Evolutionary conservation across 75 land plant species (phyloP).

Genomic region (Sequoia sempervirens): DNA sequence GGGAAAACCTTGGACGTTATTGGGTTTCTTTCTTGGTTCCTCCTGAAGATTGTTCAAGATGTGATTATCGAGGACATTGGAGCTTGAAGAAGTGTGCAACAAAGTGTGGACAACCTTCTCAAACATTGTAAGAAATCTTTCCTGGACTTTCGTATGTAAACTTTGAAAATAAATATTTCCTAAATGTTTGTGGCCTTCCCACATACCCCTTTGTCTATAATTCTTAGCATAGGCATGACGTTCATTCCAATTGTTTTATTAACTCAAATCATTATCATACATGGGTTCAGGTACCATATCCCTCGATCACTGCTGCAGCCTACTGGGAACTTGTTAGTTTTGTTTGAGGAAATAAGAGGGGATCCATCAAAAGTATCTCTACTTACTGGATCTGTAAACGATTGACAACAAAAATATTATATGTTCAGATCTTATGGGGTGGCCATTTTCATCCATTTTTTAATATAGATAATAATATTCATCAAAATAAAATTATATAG

Average conservation of each 20-base stretch:
- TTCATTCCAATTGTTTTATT: neutral
- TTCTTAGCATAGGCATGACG: neutral
- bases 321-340: conserved; percentile 51
- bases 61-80: conserved; percentile 38
- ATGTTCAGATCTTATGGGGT: too few relatives aligned
- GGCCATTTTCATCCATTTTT: too few relatives aligned
- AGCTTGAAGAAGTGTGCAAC: conserved; percentile 49
- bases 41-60: too few relatives aligned
- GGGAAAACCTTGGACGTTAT: conserved; percentile 35
- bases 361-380: conserved; percentile 53
- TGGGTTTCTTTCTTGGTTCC: conserved; percentile 17
- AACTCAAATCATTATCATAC: neutral
- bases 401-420: neutral
- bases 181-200: neutral
- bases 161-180: neutral
- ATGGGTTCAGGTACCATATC: conserved; percentile 54
- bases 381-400: conserved; percentile 33
- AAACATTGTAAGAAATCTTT: conserved; percentile 62
- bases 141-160: neutral
- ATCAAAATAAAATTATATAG: too few relatives aligned
- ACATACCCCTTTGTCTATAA: neutral
- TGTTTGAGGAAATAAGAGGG: conserved; percentile 14
- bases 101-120: conserved; percentile 77
- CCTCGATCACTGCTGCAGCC: conserved; percentile 70
- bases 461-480: too few relatives aligned